Conservation (phyloP, 2,329 filamentous ascomycete genomes). For the Ceratocystis destructans region DNA sequence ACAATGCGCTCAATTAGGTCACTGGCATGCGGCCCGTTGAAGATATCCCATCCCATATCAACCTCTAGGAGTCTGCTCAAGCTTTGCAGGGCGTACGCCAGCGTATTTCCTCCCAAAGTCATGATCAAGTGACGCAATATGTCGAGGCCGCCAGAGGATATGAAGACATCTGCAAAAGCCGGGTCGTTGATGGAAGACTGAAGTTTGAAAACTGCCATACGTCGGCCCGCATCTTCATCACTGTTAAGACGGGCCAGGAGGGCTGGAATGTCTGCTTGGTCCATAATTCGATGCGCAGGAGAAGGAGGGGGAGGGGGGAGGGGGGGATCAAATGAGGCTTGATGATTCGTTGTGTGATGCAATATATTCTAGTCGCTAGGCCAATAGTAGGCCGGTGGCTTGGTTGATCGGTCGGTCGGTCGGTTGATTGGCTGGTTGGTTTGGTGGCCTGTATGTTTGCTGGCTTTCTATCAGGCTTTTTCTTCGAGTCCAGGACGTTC, state of each 20-base stretch:
- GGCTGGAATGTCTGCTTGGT: constrained; percentile 53
- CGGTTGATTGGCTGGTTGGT: neutral
- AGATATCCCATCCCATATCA: constrained; percentile 94
- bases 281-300: constrained; percentile 31
- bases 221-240: constrained; percentile 79
- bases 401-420: neutral
- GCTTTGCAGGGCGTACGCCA: constrained; percentile 88
- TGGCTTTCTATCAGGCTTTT: neutral
- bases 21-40: constrained; percentile 47
- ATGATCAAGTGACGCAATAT: constrained; percentile 74
- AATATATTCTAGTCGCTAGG: neutral
- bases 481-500: neutral
- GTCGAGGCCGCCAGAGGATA: constrained; percentile 70
- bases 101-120: constrained; percentile 75
- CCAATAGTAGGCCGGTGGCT: neutral
- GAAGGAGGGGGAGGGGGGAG: too few relatives aligned
- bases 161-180: constrained; percentile 92
- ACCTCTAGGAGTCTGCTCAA: constrained; percentile 79
- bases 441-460: neutral
- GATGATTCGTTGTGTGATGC: neutral
- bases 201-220: constrained; percentile 98
- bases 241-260: constrained; percentile 50
- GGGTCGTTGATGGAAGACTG: constrained; percentile 92
- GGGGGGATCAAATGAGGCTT: neutral
- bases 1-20: constrained; percentile 67